Percentiles rank a stretch among this genome's conserved stretches.
Conservation (phyloP, 305 asterid species). For the Ruellia speciosa region DNA sequence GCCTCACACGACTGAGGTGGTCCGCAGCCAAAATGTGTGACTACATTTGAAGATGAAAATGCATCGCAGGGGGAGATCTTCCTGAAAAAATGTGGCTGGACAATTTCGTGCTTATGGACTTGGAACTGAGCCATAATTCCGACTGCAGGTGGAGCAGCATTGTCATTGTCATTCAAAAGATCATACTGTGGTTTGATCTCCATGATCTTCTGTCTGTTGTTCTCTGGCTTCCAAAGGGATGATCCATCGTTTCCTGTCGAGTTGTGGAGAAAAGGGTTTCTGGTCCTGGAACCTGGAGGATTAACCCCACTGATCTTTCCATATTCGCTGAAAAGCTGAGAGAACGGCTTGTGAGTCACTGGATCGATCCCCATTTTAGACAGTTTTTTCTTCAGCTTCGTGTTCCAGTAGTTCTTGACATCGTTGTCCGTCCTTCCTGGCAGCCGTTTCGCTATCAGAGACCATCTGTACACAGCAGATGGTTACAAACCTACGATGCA, state of each 20-base stretch:
- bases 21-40: slow-evolving; percentile 32
- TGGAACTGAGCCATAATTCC: slow-evolving; percentile 17
- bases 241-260: slow-evolving; percentile 12
- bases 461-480: slow-evolving; percentile 50
- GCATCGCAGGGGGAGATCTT: slow-evolving; percentile 9
- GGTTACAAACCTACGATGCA: not conserved
- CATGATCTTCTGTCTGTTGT: slow-evolving; percentile 10
- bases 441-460: slow-evolving; percentile 65
- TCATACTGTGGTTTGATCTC: slow-evolving; percentile 7
- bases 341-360: slow-evolving; percentile 86
- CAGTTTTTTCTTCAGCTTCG: slow-evolving; percentile 84
- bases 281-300: slow-evolving; percentile 29
- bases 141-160: not conserved
- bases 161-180: too few relatives aligned
- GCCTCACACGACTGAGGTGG: slow-evolving; percentile 31
- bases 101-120: slow-evolving; percentile 11
- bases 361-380: slow-evolving; percentile 82
- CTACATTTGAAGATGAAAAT: slow-evolving; percentile 31
- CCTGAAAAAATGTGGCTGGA: slow-evolving; percentile 24
- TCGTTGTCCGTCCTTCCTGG: slow-evolving; percentile 96
- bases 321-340: slow-evolving; percentile 68
- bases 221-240: slow-evolving; percentile 17
- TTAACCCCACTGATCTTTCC: slow-evolving; percentile 50
- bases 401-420: slow-evolving; percentile 97
- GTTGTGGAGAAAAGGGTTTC: slow-evolving; percentile 29